These are phyloP conservation scores for Malania oleifera DNA, from an alignment of 164 flowering plant species.

Conservation along the genomic window DNA sequence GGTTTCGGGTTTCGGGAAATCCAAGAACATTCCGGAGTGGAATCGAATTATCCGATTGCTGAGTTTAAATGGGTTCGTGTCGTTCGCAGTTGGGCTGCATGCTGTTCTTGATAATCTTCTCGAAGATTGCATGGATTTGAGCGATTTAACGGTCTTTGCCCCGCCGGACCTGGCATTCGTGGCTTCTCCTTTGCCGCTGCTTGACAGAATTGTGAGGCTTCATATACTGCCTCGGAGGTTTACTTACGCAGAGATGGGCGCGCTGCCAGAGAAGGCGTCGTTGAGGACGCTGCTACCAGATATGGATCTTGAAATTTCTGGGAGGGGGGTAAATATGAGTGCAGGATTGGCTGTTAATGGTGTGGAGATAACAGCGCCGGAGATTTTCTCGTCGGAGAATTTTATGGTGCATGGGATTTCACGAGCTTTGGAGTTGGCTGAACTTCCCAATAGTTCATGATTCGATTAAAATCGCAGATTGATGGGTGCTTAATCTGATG, in stretches of 20 bases:
- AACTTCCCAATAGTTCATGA: constrained; percentile 19
- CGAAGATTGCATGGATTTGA: constrained; percentile 26
- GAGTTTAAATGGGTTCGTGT: constrained; percentile 41
- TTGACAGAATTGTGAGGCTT: constrained; percentile 43
- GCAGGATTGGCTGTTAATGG: constrained; percentile 32
- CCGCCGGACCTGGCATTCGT: constrained; percentile 35
- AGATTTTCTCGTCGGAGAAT: constrained; percentile 27
- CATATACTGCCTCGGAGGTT: constrained; percentile 43
- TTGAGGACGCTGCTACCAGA: constrained; percentile 34
- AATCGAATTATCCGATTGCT: constrained; percentile 27
- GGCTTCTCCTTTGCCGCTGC: constrained; percentile 31
- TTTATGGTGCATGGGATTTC: constrained; percentile 60
- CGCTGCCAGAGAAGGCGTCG: constrained; percentile 21
- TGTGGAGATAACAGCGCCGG: constrained; percentile 38
- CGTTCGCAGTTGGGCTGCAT: constrained; percentile 51
- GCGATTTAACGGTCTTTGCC: constrained; percentile 46
- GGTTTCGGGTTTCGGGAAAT: not conserved
- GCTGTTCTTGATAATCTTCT: constrained; percentile 48
- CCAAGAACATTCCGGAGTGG: constrained; percentile 34
- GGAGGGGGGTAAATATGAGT: not conserved
- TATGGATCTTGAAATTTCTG: constrained; percentile 25
- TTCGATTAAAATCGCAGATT: too few relatives aligned
- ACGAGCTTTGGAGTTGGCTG: constrained; percentile 29
- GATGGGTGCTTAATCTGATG: too few relatives aligned
- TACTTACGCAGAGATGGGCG: constrained; percentile 30